A percentile compares a stretch with the other conserved stretches of the same genome.
Conservation (phyloP, 192 early-diverging fungal species). For the Umbelopsis ramanniana region DNA sequence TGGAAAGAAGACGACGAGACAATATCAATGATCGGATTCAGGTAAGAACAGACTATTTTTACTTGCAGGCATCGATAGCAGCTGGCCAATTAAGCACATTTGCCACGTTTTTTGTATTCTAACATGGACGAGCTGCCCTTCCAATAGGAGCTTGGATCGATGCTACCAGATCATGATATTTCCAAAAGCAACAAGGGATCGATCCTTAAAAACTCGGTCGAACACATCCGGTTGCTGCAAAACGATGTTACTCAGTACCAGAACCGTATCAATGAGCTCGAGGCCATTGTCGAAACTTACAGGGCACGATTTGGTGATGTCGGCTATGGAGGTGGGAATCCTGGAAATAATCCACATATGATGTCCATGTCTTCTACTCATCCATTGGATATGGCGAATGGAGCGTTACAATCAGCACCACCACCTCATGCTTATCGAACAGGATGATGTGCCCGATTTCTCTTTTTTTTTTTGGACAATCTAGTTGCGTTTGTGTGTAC, state of each 20-base stretch:
- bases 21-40: slow-evolving; percentile 99
- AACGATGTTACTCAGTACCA: slow-evolving; percentile 29
- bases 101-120: no score
- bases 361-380: slow-evolving; percentile 23
- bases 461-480: no score
- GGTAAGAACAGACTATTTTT: slow-evolving; percentile 8
- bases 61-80: not conserved
- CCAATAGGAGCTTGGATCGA: slow-evolving; percentile 72
- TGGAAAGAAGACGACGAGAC: slow-evolving; percentile 93
- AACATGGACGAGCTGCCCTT: not conserved
- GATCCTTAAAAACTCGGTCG: slow-evolving; percentile 90
- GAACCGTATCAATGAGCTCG: slow-evolving; percentile 42
- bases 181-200: slow-evolving; percentile 94
- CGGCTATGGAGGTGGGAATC: not conserved
- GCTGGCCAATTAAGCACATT: no score
- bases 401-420: not conserved
- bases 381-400: slow-evolving; percentile 27
- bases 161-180: slow-evolving; percentile 80
- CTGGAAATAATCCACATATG: not conserved
- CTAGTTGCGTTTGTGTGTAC: not conserved
- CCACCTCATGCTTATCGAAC: slow-evolving; percentile 13
- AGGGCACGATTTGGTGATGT: slow-evolving; percentile 10
- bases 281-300: slow-evolving; percentile 31
- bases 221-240: slow-evolving; percentile 71
- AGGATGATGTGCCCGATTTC: not conserved